Evolutionary conservation across 352 stramenopile species (phyloP).

Genomic region (Phytophthora litchii): DNA sequence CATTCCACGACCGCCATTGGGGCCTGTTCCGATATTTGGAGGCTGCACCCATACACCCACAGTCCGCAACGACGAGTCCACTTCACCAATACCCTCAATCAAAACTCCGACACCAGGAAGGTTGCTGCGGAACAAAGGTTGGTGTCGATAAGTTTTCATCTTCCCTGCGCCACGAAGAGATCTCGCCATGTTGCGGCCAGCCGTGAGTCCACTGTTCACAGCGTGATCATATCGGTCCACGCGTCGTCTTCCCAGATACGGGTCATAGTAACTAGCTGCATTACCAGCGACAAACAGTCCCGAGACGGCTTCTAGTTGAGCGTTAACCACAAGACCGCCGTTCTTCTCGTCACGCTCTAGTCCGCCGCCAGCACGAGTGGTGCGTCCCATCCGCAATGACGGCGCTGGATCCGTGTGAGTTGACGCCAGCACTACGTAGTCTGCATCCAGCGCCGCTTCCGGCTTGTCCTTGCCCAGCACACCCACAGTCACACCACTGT

Average conservation of each 20-base stretch:
- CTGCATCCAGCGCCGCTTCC: constrained; percentile 64
- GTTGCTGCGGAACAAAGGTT: constrained; percentile 88
- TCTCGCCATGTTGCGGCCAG: constrained; percentile 88
- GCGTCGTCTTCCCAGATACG: constrained; percentile 83
- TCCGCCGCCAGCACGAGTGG: constrained; percentile 45
- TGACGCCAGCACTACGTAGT: constrained; percentile 93
- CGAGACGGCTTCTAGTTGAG: constrained; percentile 87
- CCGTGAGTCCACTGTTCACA: constrained; percentile 91
- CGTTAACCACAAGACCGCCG: constrained; percentile 92
- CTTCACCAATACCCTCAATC: constrained; percentile 88
- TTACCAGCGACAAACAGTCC: constrained; percentile 92
- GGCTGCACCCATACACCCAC: constrained; percentile 87
- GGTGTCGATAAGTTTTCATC: constrained; percentile 89
- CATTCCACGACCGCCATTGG: constrained; percentile 14
- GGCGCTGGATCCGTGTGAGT: constrained; percentile 86
- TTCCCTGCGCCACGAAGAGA: constrained; percentile 47
- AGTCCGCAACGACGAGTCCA: constrained; percentile 76
- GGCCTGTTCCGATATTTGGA: constrained; percentile 16
- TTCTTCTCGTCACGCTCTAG: constrained; percentile 89
- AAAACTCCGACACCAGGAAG: constrained; percentile 73
- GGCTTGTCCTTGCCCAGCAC: constrained; percentile 70
- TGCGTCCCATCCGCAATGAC: constrained; percentile 66
- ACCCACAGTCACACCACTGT: constrained; percentile 52
- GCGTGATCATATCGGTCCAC: constrained; percentile 93
- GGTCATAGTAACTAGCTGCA: constrained; percentile 90